Evolutionary conservation across 129 eudicot genomes (phyloP).

Genomic region (Centaurea solstitialis): DNA sequence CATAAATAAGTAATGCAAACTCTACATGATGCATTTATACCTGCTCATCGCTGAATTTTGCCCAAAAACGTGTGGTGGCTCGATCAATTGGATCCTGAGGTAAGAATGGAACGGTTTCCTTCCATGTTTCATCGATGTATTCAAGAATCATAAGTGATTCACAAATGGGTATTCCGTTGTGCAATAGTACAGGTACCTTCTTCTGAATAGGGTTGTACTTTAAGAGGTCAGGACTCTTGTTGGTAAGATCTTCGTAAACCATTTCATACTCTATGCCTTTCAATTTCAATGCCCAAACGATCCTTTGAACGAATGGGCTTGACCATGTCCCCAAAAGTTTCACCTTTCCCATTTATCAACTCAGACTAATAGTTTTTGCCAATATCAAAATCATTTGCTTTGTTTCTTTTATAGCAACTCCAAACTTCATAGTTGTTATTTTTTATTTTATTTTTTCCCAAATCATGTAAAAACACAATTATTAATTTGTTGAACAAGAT

Average conservation of each 20-base stretch:
- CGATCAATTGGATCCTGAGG: slow-evolving; percentile 45
- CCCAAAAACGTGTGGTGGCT: slow-evolving; percentile 69
- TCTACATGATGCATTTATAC: slow-evolving; percentile 9
- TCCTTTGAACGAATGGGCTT: slow-evolving; percentile 46
- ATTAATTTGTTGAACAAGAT: too few relatives aligned
- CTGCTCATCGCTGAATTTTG: slow-evolving; percentile 51
- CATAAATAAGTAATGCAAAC: background rate
- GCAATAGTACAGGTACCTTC: slow-evolving; percentile 57
- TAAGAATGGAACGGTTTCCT: slow-evolving; percentile 35
- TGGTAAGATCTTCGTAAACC: slow-evolving; percentile 42
- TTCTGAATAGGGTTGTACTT: slow-evolving; percentile 57
- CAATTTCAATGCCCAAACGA: slow-evolving; percentile 50
- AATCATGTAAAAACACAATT: too few relatives aligned
- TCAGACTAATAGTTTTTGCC: background rate
- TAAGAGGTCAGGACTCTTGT: slow-evolving; percentile 53
- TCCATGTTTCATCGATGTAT: slow-evolving; percentile 23
- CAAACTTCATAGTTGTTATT: too few relatives aligned
- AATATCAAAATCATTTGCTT: too few relatives aligned
- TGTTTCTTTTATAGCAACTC: too few relatives aligned
- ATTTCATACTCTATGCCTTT: slow-evolving; percentile 64
- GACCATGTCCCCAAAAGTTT: slow-evolving; percentile 61
- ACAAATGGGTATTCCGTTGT: slow-evolving; percentile 43
- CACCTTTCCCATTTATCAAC: slow-evolving; percentile 46
- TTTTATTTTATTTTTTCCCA: too few relatives aligned
- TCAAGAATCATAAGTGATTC: slow-evolving; percentile 25